Evolutionary conservation across 83 land plant genomes (phyloP), one percentile per base, ranked within the genome.

Genomic region (Picea engelmannii): DNA sequence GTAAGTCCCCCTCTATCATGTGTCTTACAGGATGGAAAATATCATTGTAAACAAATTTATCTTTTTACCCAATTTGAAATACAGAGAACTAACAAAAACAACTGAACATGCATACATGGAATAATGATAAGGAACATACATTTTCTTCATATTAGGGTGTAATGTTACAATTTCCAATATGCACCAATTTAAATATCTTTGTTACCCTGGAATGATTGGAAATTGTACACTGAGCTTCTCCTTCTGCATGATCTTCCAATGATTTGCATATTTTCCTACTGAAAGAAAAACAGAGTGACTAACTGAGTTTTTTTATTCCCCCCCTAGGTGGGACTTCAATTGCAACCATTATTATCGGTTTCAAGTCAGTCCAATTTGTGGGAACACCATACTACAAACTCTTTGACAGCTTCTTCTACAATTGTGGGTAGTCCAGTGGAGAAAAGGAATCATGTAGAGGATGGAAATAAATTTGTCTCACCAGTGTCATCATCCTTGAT

Each of bases 301-400:
- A 47, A 47, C 25, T 47, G 77, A 74, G 49, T 31, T 16, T 74
- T 73, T 0, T 3, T 21, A 42, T 74, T 74, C 18, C 7, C 47
- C 7, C 47, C 47, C 5, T 21, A 74, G 58, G 77, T 49, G 77
- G 77, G 77, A 49, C n/a, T 47, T 74, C 69, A 49, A 64, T 18
- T 66, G 42, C 82, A 55, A 58, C 24, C 64, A 83, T 85, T 66
- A 61, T 83, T 84, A 21, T 60, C 63, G n/a, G 5, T 84, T 38
- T 62, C 76, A 60, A 74, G 77, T 16, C 88, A 82, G 25, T 84
- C 84, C 44, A 92, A 90, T 75, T 83, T 90, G 16, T 88, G 90
- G 92, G 90, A 88, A 65, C 92, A 86, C 12, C 78, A 84, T 40
- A 88, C 86, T 81, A 86, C 83, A 44, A 71, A 84, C 64, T 81